Base-by-base conservation (phyloP, 345 rosid genomes). In the Noccaea caerulescens region DNA sequence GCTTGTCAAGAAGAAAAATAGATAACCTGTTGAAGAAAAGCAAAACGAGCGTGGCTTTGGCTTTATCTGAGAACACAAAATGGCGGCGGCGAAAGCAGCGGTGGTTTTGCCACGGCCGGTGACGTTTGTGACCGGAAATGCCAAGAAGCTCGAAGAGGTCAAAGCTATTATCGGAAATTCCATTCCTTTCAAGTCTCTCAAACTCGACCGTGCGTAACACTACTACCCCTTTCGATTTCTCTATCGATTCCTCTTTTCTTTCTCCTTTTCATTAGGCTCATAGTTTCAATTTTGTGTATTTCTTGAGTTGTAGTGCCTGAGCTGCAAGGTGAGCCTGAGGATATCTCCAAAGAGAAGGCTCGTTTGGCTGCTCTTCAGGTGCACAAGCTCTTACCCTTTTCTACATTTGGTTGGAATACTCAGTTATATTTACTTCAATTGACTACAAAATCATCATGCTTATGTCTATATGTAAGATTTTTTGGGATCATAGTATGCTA, bases 121-220 rank as follows among this genome's bases (percentile, higher is more conserved):
- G 78, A 94, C 96, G 0, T 91, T 91, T 73, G 98, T 94, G 49
- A 94, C 98, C 0, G 98, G 99, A 23, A 94, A 89, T 75, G 92
- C 96, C 4, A 91, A 91, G 84, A 94, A 94, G 79, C 93, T 91
- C 5, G 99, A 94, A 56, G 98, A 94, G 76, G 99, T 94, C 23
- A 91, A 89, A 58, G 82, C 85, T 43, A 94, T 94, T 10, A 70
- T 94, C 83, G 96, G 98, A 8, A 81, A 84, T 20, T 80, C 96
- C 12, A 79, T 94, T 61, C 99, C 97, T 36, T 81, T 94, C 56
- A 93, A 78, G 72, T 89, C 99, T 42, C 88, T 82, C 77, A 94
- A 94, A 79, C 85, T 94, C 73, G 96, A 94, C 58, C 50, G 98
- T 93, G 56, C 68, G 54, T 43, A 38, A 71, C n/a, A 41, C 25